These are phyloP conservation scores for Cystofilobasidium capitatum DNA, from an alignment of 768 basidiomycete species.

Conservation along the genomic window DNA sequence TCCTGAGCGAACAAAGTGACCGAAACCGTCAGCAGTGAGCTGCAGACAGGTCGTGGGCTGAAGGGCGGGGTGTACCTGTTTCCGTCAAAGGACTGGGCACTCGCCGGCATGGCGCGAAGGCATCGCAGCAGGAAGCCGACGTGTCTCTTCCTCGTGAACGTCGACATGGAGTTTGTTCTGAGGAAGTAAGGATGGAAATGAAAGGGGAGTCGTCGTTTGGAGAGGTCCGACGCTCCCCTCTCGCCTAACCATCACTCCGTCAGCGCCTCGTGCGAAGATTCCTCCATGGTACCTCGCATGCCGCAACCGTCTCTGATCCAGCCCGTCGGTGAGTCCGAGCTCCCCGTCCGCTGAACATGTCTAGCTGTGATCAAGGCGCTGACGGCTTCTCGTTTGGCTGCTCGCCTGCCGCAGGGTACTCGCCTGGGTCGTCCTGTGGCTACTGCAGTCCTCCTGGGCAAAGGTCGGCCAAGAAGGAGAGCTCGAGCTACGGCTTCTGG, in stretches of 20 bases:
- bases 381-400: neutral
- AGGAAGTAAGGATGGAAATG: no score
- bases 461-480: slow-evolving; percentile 6
- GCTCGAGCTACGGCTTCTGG: slow-evolving; percentile 22
- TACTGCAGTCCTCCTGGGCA: slow-evolving; percentile 17
- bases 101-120: slow-evolving; percentile 14
- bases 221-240: neutral
- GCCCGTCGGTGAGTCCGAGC: slow-evolving; percentile 9
- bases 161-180: neutral
- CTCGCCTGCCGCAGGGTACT: slow-evolving; percentile 12
- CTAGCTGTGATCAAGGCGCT: neutral
- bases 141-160: slow-evolving; percentile 9
- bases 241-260: neutral
- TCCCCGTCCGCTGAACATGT: neutral
- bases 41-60: neutral
- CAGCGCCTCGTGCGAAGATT: neutral
- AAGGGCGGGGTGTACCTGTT: slow-evolving; percentile 11
- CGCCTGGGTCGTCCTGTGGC: slow-evolving; percentile 16
- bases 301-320: slow-evolving; percentile 19
- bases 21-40: neutral
- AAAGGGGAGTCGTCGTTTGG: neutral
- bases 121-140: slow-evolving; percentile 16
- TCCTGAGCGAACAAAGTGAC: slow-evolving; percentile 43
- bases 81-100: slow-evolving; percentile 4
- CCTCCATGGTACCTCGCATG: neutral